A percentile compares a stretch with the other conserved stretches of the same genome.
Conservation (phyloP, 768 basidiomycete genomes). For the Pulveroboletus sp. region DNA sequence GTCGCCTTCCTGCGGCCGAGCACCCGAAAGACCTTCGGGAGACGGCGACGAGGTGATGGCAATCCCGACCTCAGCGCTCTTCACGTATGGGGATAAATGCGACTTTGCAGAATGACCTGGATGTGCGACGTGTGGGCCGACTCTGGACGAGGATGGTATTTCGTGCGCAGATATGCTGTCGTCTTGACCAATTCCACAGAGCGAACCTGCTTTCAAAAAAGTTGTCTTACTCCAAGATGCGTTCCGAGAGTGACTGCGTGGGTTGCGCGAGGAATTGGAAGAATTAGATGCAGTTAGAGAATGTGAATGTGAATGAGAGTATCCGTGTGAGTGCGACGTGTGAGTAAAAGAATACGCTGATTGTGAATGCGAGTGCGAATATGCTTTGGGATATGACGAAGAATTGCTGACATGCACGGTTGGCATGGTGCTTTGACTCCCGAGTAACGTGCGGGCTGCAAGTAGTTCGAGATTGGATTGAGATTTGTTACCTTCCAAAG, state of each 20-base stretch:
- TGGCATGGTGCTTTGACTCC: constrained; percentile 57
- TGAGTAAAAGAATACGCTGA: constrained; percentile 18
- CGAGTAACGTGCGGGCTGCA: constrained; percentile 62
- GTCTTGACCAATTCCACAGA: constrained; percentile 25
- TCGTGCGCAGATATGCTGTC: constrained; percentile 24
- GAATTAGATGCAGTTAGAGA: constrained; percentile 34
- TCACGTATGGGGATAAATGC: constrained; percentile 32
- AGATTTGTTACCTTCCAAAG: constrained; percentile 22
- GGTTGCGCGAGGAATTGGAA: constrained; percentile 29
- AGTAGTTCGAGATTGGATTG: constrained; percentile 48
- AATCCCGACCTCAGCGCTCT: constrained; percentile 36
- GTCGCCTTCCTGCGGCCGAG: constrained; percentile 2
- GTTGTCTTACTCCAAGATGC: constrained; percentile 39
- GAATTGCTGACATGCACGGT: constrained; percentile 23
- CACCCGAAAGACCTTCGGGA: no score
- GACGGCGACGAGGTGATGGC: constrained; percentile 40
- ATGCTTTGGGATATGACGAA: constrained; percentile 26
- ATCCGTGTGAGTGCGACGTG: constrained; percentile 24
- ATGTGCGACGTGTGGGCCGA: constrained; percentile 22
- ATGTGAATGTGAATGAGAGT: constrained; percentile 37
- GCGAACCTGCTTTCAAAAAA: constrained; percentile 32
- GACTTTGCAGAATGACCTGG: constrained; percentile 5
- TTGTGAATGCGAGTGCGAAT: constrained; percentile 28
- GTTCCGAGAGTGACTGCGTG: constrained; percentile 32
- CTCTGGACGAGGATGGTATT: constrained; percentile 20